Conservation (phyloP, 768 basidiomycete species). For the Tulasnella sp. region DNA sequence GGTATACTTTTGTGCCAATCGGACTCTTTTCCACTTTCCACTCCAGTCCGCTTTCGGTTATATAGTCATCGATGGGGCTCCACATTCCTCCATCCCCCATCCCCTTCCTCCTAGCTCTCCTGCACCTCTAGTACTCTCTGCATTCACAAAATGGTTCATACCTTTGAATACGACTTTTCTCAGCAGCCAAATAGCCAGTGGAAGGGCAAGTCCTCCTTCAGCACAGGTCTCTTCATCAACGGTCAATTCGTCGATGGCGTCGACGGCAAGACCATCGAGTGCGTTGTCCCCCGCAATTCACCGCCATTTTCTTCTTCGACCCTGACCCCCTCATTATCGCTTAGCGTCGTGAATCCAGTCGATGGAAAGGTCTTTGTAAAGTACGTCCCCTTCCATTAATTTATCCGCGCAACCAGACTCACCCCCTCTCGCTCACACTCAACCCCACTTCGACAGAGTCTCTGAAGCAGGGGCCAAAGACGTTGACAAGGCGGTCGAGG, state of each 20-base stretch:
- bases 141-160: constrained; percentile 3
- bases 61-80: neutral
- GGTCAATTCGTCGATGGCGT: constrained; percentile 56
- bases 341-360: constrained; percentile 58
- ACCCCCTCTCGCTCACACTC: neutral
- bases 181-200: constrained; percentile 4
- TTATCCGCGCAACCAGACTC: neutral
- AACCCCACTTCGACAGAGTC: constrained; percentile 30
- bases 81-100: neutral
- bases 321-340: neutral
- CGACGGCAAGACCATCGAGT: constrained; percentile 60
- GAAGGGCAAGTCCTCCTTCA: constrained; percentile 29
- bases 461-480: constrained; percentile 57
- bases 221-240: constrained; percentile 65
- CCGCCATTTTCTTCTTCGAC: neutral
- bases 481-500: constrained; percentile 66
- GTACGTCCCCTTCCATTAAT: constrained; percentile 24
- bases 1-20: neutral
- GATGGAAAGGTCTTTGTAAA: constrained; percentile 55
- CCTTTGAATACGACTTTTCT: constrained; percentile 20
- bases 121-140: neutral
- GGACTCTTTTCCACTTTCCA: neutral
- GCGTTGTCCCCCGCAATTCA: constrained; percentile 26
- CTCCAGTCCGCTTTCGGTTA: neutral
- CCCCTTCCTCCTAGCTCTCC: neutral